Conservation (phyloP, 805 yeast genomes). For the Zygoascus bituminiphila region DNA sequence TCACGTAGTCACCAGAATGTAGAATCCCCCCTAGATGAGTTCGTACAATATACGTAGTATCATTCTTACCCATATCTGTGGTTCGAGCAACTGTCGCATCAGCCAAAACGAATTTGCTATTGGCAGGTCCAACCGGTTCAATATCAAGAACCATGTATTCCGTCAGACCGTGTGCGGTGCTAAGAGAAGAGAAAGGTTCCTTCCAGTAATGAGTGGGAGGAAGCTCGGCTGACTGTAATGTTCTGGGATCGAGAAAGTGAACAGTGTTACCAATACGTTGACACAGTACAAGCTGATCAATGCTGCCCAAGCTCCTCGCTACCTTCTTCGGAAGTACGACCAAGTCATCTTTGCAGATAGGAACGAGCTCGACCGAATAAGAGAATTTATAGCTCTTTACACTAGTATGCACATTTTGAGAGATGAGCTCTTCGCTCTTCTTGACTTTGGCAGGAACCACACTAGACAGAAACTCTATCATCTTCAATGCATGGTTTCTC, state of each 20-base stretch:
- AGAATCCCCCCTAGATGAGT: slow-evolving; percentile 90
- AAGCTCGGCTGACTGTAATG: slow-evolving; percentile 71
- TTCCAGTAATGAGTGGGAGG: slow-evolving; percentile 72
- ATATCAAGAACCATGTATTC: slow-evolving; percentile 91
- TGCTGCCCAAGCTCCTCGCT: slow-evolving; percentile 77
- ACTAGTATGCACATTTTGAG: slow-evolving; percentile 89
- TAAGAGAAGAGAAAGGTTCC: slow-evolving; percentile 67
- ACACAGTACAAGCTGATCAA: slow-evolving; percentile 75
- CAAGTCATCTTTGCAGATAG: slow-evolving; percentile 93
- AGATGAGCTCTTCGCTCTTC: slow-evolving; percentile 83
- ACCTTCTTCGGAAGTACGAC: slow-evolving; percentile 84
- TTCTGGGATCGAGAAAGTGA: slow-evolving; percentile 80
- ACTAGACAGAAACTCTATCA: slow-evolving; percentile 80
- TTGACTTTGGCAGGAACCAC: slow-evolving; percentile 80
- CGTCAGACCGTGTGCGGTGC: slow-evolving; percentile 55
- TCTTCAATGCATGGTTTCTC: slow-evolving; percentile 84
- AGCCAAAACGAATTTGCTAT: slow-evolving; percentile 74
- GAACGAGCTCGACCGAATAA: slow-evolving; percentile 87
- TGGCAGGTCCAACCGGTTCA: slow-evolving; percentile 54
- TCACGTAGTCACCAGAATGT: slow-evolving; percentile 92
- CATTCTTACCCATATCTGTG: slow-evolving; percentile 79
- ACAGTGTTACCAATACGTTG: slow-evolving; percentile 72
- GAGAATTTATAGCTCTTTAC: slow-evolving; percentile 82
- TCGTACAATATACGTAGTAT: slow-evolving; percentile 71
- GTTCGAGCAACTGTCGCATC: slow-evolving; percentile 90